Evolutionary conservation across 345 rosid species (phyloP), one percentile per base, ranked within the genome.

Genomic region (Lepidium africanum): DNA sequence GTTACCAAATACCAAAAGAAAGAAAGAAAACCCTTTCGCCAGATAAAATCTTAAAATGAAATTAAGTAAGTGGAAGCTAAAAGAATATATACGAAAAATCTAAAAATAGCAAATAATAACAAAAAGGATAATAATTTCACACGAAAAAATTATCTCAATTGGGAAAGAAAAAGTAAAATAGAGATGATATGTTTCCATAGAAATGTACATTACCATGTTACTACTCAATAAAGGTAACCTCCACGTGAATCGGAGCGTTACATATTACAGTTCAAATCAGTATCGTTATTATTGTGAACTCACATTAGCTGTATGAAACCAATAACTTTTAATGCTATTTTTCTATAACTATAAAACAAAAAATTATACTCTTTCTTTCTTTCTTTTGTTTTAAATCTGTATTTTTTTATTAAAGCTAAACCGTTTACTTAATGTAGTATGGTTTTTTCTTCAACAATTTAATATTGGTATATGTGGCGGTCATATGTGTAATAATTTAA

Each of bases 241-340:
- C 55, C 75, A 71, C 75, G 62, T 71, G 70, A 17, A 27, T 27
- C 35, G 46, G 12, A 55, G 48, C 63, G 57, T 71, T 71, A 63
- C 69, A 63, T 71, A 25, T 63, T n/a, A 63, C 40, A 43, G 56
- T 71, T 56, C 63, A 63, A 53, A 71, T 37, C 69, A 62, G 69
- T 69, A 35, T 71, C 75, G 55, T 71, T 63, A 53, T 71, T 42
- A 52, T 37, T 71, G 56, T 62, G 54, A 41, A 33, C 47, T 35
- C 55, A 70, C 68, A 43, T 70, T 53, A 42, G 55, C 48, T 71
- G 75, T 61, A 53, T 9, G 69, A 63, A 62, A 53, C 69, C 69
- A 54, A 14, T 7, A 35, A 71, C 12, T 62, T 30, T 30, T 37
- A 54, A 15, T 71, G 70, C 69, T 30, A 6, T 54, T 48, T 15